Evolutionary conservation across 1,139 yeast species (phyloP).

Genomic region (Protomyces inundatus): DNA sequence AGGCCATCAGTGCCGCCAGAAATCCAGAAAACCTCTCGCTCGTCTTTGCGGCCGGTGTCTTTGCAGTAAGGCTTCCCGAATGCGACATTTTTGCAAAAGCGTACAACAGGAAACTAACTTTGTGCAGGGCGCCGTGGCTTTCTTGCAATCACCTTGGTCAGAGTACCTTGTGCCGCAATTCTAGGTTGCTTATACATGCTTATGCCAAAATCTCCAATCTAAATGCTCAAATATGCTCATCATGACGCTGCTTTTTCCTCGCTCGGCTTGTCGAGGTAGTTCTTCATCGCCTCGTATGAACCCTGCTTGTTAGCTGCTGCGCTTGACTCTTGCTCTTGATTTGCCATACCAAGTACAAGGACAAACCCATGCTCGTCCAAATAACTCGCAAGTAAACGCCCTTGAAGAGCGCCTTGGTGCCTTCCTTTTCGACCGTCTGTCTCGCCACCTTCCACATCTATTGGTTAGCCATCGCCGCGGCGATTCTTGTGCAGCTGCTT

Average conservation of each 20-base stretch:
- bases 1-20: conserved; percentile 3
- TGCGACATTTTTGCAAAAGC: background rate
- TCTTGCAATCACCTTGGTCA: conserved; percentile 22
- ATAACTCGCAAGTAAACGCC: conserved; percentile 93
- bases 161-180: conserved; percentile 26
- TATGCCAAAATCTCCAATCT: background rate
- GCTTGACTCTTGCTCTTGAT: background rate
- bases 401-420: conserved; percentile 59
- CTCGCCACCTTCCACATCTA: conserved; percentile 44
- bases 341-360: conserved; percentile 88
- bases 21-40: conserved; percentile 21
- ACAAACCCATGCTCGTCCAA: conserved; percentile 99
- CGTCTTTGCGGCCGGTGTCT: conserved; percentile 14
- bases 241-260: background rate
- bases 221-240: background rate
- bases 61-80: background rate
- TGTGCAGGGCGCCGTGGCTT: conserved; percentile 15
- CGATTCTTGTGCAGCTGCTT: background rate
- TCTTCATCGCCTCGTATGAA: conserved; percentile 44
- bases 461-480: conserved; percentile 46
- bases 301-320: background rate
- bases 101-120: background rate
- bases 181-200: background rate
- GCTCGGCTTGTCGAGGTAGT: conserved; percentile 9
- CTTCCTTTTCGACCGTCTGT: conserved; percentile 58